Conservation (phyloP, 1,284 basidiomycete species). For the Ceratobasidium sp. region DNA sequence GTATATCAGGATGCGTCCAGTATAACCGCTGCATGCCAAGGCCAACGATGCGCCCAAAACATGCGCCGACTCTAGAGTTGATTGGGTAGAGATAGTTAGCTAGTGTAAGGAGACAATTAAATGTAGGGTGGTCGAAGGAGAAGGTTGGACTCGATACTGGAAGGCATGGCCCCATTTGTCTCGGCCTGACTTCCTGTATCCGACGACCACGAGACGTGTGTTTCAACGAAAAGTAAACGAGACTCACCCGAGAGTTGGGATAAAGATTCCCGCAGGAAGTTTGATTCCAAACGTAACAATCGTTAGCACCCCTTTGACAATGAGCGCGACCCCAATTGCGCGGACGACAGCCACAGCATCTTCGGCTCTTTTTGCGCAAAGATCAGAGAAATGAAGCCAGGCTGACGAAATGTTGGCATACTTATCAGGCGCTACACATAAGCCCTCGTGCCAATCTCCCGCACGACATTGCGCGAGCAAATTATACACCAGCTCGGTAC, state of each 20-base stretch:
- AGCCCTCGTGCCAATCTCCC: constrained; percentile 70
- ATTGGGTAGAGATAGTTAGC: not conserved
- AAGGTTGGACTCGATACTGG: not conserved
- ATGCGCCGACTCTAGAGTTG: constrained; percentile 72
- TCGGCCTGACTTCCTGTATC: too few relatives aligned
- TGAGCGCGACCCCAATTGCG: constrained; percentile 57
- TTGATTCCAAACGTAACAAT: constrained; percentile 96
- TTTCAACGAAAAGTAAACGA: too few relatives aligned
- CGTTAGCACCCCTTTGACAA: constrained; percentile 67
- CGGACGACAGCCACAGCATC: constrained; percentile 77
- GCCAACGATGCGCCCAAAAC: constrained; percentile 91
- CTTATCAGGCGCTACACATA: constrained; percentile 75
- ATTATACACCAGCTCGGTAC: constrained; percentile 93
- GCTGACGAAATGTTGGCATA: not conserved
- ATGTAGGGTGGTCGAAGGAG: not conserved
- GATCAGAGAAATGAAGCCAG: not conserved
- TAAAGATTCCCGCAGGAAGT: constrained; percentile 95
- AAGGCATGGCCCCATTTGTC: not conserved
- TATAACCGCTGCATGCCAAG: constrained; percentile 86
- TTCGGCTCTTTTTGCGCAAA: constrained; percentile 60
- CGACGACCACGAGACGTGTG: too few relatives aligned
- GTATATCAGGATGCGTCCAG: constrained; percentile 72
- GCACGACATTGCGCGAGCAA: constrained; percentile 86
- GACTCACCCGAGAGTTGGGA: constrained; percentile 82
- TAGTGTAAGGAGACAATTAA: too few relatives aligned